Conservation (phyloP, 148 eudicot species). For the Talinum fruticosum region DNA sequence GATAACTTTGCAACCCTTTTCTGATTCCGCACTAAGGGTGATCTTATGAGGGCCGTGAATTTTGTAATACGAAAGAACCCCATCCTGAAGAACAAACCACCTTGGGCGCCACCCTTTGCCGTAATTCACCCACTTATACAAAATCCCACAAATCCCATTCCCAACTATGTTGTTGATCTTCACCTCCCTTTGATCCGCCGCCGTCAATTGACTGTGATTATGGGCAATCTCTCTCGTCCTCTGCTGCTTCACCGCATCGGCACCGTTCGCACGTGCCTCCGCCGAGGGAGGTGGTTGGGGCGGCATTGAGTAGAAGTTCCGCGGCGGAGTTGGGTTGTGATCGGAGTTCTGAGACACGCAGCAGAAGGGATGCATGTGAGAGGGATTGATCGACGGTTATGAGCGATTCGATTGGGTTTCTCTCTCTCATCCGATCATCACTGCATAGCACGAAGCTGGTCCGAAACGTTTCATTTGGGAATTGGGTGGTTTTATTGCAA, state of each 20-base stretch:
- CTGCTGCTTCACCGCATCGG: neutral
- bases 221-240: no score
- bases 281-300: constrained; percentile 3
- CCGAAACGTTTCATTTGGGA: constrained; percentile 9
- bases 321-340: constrained; percentile 19
- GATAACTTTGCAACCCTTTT: constrained; percentile 56
- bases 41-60: constrained; percentile 79
- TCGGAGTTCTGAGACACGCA: constrained; percentile 45
- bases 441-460: neutral
- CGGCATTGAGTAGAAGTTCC: constrained; percentile 16
- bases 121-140: constrained; percentile 89
- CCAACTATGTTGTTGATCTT: constrained; percentile 66
- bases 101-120: constrained; percentile 88
- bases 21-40: constrained; percentile 41
- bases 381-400: neutral
- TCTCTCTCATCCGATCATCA: constrained; percentile 7
- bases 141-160: constrained; percentile 62
- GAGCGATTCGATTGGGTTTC: neutral
- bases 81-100: constrained; percentile 85
- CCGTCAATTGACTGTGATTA: constrained; percentile 6
- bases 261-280: neutral
- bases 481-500: neutral
- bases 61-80: constrained; percentile 77
- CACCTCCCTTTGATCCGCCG: constrained; percentile 38
- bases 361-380: constrained; percentile 62